These are phyloP conservation scores for Ophiostoma sp. DNA, from an alignment of 2,329 filamentous ascomycete genomes.

Conservation along the genomic window DNA sequence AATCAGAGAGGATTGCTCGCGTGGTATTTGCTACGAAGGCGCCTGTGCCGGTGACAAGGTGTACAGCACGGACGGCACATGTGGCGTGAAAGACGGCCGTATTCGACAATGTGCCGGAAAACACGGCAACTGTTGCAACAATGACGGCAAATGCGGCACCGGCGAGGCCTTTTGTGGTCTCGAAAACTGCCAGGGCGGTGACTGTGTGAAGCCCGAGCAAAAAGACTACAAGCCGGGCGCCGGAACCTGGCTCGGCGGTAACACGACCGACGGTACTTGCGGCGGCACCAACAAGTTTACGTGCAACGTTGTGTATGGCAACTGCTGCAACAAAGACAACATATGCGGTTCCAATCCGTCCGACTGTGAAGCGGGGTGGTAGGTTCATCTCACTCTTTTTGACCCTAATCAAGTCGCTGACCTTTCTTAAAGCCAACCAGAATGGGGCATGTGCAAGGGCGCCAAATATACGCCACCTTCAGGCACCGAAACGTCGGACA, in stretches of 20 bases:
- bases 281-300: neutral
- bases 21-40: constrained; percentile 9
- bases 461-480: neutral
- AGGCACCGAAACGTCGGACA: neutral
- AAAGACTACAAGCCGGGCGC: neutral
- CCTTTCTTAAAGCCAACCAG: neutral
- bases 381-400: neutral
- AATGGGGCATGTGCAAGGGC: neutral
- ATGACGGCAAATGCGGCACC: constrained; percentile 7
- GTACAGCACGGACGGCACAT: constrained; percentile 18
- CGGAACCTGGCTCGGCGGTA: constrained; percentile 7
- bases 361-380: constrained; percentile 16
- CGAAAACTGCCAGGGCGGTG: constrained; percentile 4
- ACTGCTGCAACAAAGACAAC: constrained; percentile 24
- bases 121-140: constrained; percentile 13
- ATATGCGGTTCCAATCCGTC: constrained; percentile 15
- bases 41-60: constrained; percentile 1
- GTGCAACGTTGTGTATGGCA: constrained; percentile 20
- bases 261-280: constrained; percentile 20
- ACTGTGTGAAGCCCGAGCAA: neutral
- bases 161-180: constrained; percentile 15
- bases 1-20: neutral
- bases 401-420: no score
- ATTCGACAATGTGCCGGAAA: neutral
- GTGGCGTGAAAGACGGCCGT: neutral